A percentile compares a stretch with the other conserved stretches of the same genome.
phyloP scores from a whole-genome alignment of 805 yeast genomes.

The Debaryomyces tyrocola region DNA sequence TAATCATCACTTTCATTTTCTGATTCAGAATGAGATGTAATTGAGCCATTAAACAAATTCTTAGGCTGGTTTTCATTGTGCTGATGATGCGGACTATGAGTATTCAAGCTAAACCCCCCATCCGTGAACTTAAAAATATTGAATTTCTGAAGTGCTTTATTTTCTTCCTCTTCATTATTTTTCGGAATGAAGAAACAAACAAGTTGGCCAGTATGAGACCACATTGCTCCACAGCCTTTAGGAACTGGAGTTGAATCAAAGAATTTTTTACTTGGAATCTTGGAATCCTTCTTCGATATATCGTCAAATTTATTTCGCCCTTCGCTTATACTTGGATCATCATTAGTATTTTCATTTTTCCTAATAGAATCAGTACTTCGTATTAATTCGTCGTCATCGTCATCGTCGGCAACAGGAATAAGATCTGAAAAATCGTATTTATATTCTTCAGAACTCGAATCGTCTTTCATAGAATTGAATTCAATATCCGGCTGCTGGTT shows the following conservation, averaged over 20 bases:
- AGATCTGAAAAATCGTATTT: slow-evolving; percentile 36
- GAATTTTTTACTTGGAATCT: slow-evolving; percentile 13
- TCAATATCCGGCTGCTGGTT: slow-evolving; percentile 32
- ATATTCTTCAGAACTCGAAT: slow-evolving; percentile 26
- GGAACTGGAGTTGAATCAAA: slow-evolving; percentile 89
- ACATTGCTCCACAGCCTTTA: slow-evolving; percentile 88
- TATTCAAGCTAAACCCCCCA: slow-evolving; percentile 46
- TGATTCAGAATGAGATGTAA: background rate
- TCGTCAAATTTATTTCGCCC: background rate
- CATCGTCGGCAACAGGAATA: slow-evolving; percentile 43
- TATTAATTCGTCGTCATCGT: slow-evolving; percentile 12
- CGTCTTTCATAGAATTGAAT: slow-evolving; percentile 15
- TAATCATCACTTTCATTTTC: slow-evolving; percentile 8
- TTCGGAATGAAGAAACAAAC: slow-evolving; percentile 79
- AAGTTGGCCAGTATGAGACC: slow-evolving; percentile 77
- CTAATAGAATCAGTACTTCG: slow-evolving; percentile 17
- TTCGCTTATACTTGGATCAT: background rate
- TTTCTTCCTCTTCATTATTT: slow-evolving; percentile 27
- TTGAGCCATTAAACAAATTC: slow-evolving; percentile 8
- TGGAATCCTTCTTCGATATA: background rate
- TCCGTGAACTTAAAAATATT: slow-evolving; percentile 45
- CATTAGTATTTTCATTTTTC: slow-evolving; percentile 6
- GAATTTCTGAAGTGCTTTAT: slow-evolving; percentile 46
- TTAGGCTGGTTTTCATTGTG: slow-evolving; percentile 11
- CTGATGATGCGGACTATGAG: slow-evolving; percentile 11